Evolutionary conservation across 495 filamentous ascomycete species (phyloP), one percentile per base, ranked within the genome.

Genomic region (Penicillium coprophilum): DNA sequence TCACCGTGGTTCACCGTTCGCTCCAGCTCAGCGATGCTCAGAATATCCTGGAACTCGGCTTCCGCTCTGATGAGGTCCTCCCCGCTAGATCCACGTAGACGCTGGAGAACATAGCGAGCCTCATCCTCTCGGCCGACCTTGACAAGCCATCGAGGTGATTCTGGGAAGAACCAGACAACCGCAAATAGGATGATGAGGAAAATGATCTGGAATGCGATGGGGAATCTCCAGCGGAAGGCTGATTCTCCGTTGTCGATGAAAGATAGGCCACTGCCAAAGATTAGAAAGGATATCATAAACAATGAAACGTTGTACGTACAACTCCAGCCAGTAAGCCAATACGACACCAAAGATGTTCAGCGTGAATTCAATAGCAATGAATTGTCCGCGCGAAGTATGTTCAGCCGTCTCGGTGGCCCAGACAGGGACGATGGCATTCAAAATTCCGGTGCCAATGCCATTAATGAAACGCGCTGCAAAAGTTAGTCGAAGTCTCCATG

Each of bases 281-380:
- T 71, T 57, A 69, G 57, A 34, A n/a, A 34, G 24, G 10, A 7
- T 17, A 36, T 6, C 3, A 23, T 20, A 23, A 13, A 24, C n/a
- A 31, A 55, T 30, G 3, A 39, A 13, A 5, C 38, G 6, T 23
- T 11, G 24, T 9, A 74, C 79, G 32, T 67, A 82, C 78, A 85
- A 90, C 63, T 88, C 86, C 23, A 89, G 73, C 87, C 86, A 89
- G 57, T 88, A 89, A 6, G 85, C 86, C 19, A 89, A 72, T 3
- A 88, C 85, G 4, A 90, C 85, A 65, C 87, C 87, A 39, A 88
- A 85, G 56, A 89, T 89, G 60, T 90, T 89, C 13, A 88, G 62
- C 0, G 85, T 88, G 59, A 90, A 88, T 59, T 89, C 87, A 51
- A 88, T 88, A 5, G 86, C 82, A 53, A 89, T 82, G 60, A 88